Percentiles rank a stretch among this genome's conserved stretches.
Conservation (phyloP, 1,139 yeast species). For the Petasospora fabianii region DNA sequence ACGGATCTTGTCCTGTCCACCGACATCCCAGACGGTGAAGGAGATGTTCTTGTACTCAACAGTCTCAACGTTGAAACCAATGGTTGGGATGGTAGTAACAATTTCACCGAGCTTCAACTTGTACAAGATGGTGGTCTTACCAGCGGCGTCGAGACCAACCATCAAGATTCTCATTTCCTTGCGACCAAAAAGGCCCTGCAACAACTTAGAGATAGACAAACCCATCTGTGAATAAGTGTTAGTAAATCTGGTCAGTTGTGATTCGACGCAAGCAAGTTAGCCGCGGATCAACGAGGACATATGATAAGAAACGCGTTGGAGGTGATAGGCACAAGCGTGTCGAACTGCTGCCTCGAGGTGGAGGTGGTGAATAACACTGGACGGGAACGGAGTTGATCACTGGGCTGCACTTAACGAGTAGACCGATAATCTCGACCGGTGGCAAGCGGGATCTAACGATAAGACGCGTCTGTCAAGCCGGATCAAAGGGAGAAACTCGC, state of each 20-base stretch:
- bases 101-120: constrained; percentile 89
- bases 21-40: constrained; percentile 95
- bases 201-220: constrained; percentile 81
- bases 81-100: constrained; percentile 90
- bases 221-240: constrained; percentile 50
- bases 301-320: too few relatives aligned
- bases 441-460: too few relatives aligned
- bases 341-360: too few relatives aligned
- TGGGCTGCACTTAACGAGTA: too few relatives aligned
- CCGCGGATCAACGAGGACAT: too few relatives aligned
- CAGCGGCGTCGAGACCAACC: constrained; percentile 94
- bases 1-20: constrained; percentile 96
- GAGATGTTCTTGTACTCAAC: constrained; percentile 93
- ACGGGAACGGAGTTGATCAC: too few relatives aligned
- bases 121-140: constrained; percentile 87
- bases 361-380: too few relatives aligned
- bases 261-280: too few relatives aligned
- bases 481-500: neutral
- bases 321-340: too few relatives aligned
- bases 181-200: constrained; percentile 80
- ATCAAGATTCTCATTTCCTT: constrained; percentile 87
- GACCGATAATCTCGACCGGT: too few relatives aligned
- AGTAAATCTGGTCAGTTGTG: too few relatives aligned
- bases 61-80: constrained; percentile 92
- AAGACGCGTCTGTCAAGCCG: neutral